phyloP scores from a whole-genome alignment of 306 rosid genomes.

The Citrullus amarus region DNA sequence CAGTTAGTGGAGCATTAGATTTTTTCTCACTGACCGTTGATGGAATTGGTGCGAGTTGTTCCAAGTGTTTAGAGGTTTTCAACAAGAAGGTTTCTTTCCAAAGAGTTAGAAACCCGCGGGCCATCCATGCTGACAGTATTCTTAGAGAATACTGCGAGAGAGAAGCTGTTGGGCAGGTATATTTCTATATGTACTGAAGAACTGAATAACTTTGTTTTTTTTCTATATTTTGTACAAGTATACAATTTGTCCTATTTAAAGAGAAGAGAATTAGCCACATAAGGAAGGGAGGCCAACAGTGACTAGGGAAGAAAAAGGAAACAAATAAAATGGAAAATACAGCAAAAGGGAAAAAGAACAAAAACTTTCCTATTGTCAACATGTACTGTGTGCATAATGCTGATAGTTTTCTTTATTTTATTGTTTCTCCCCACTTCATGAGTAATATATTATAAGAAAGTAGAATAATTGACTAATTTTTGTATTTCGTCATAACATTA shows the following conservation, averaged over 20 bases:
- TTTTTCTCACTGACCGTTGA: conserved; percentile 93
- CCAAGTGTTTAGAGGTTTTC: conserved; percentile 86
- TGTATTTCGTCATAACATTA: neutral
- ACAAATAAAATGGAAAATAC: too few species aligned
- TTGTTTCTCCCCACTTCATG: neutral
- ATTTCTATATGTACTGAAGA: conserved; percentile 7
- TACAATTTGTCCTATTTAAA: too few species aligned
- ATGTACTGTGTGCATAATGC: neutral
- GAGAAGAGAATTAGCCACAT: too few species aligned
- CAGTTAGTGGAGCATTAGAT: conserved; percentile 92
- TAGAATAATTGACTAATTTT: neutral
- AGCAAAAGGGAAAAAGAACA: too few species aligned
- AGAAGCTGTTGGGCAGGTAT: conserved; percentile 90
- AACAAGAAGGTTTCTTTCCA: conserved; percentile 46
- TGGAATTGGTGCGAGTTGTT: conserved; percentile 96
- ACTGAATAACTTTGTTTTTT: too few species aligned
- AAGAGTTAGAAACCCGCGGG: conserved; percentile 85
- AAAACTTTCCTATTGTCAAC: too few species aligned
- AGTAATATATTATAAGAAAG: neutral
- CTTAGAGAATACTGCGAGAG: conserved; percentile 77
- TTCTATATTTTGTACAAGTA: too few species aligned
- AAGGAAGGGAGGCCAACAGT: too few species aligned
- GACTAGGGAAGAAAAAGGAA: too few species aligned
- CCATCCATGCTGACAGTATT: conserved; percentile 54
- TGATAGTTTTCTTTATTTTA: neutral